A percentile compares a stretch with the other conserved stretches of the same genome.
Conservation (phyloP, 352 stramenopile species). For the Phytopythium chamaehyphon region DNA sequence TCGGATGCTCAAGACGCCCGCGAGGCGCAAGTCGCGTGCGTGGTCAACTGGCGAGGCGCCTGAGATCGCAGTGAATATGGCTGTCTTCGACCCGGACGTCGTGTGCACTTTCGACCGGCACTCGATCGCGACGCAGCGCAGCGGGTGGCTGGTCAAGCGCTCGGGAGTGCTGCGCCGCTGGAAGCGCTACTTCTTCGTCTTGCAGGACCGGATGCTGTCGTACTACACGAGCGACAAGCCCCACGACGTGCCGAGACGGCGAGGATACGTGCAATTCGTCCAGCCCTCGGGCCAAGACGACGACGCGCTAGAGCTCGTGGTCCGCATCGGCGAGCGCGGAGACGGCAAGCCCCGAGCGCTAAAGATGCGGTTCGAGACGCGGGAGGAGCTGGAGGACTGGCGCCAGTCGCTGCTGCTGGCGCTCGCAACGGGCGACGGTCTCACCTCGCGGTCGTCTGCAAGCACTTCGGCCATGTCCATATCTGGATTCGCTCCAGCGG, state of each 20-base stretch:
- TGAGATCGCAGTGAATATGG: constrained; percentile 48
- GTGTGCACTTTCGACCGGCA: constrained; percentile 53
- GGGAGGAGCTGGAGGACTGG: constrained; percentile 2
- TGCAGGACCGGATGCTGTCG: constrained; percentile 65
- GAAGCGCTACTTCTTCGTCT: constrained; percentile 72
- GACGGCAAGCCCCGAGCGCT: background rate
- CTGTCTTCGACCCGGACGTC: constrained; percentile 51
- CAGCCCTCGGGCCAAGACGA: constrained; percentile 8
- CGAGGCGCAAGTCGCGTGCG: constrained; percentile 51
- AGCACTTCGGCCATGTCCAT: constrained; percentile 2
- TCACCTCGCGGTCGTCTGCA: background rate
- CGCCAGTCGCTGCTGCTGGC: background rate
- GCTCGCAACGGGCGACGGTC: background rate
- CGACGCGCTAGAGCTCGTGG: background rate
- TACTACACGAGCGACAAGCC: constrained; percentile 74
- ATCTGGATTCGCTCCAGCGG: background rate
- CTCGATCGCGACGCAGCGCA: constrained; percentile 54
- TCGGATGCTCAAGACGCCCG: constrained; percentile 53
- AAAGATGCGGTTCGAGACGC: background rate
- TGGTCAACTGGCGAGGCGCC: constrained; percentile 52
- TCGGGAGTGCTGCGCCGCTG: constrained; percentile 53
- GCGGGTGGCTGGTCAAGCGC: constrained; percentile 64
- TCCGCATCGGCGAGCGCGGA: background rate
- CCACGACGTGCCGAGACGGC: constrained; percentile 60
- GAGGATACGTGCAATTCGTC: constrained; percentile 55